Percentiles rank a stretch among this genome's conserved stretches.
These are phyloP conservation scores for Vaccinium myrtillus DNA, from an alignment of 148 eudicot genomes.

Conservation along the genomic window DNA sequence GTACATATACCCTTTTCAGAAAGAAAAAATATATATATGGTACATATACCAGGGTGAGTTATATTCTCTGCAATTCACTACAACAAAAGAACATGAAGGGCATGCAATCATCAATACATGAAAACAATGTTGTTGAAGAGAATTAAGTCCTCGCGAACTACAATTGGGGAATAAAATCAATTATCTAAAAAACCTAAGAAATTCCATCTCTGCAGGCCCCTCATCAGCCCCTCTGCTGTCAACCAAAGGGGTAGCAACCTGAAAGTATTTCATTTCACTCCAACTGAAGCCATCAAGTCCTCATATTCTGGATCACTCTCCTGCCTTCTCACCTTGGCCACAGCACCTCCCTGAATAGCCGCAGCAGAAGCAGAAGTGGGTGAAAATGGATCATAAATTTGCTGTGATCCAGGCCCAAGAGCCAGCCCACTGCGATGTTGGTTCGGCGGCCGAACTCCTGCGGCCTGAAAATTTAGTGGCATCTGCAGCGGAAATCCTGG, in stretches of 20 bases:
- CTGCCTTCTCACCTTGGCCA: slow-evolving; percentile 36
- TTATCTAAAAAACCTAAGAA: background rate
- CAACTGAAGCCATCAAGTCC: slow-evolving; percentile 93
- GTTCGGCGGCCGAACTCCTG: slow-evolving; percentile 38
- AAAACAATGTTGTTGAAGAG: background rate
- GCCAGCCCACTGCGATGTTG: slow-evolving; percentile 34
- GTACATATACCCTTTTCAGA: background rate
- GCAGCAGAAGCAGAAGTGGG: slow-evolving; percentile 51
- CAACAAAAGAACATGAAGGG: background rate
- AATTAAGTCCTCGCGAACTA: background rate
- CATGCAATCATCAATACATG: background rate
- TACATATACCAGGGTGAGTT: background rate
- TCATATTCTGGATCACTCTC: slow-evolving; percentile 92
- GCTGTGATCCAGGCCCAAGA: slow-evolving; percentile 42
- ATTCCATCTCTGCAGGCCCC: background rate
- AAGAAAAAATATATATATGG: background rate
- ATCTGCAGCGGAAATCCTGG: slow-evolving; percentile 37
- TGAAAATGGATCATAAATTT: slow-evolving; percentile 82
- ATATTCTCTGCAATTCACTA: background rate
- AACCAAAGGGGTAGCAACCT: background rate
- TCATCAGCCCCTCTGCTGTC: background rate
- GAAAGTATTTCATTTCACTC: slow-evolving; percentile 50
- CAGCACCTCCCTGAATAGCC: slow-evolving; percentile 46
- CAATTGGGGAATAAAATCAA: background rate
- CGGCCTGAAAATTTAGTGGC: slow-evolving; percentile 43